These are phyloP conservation scores for Beauveria sp. DNA, from an alignment of 2,329 filamentous ascomycete species.

Conservation along the genomic window DNA sequence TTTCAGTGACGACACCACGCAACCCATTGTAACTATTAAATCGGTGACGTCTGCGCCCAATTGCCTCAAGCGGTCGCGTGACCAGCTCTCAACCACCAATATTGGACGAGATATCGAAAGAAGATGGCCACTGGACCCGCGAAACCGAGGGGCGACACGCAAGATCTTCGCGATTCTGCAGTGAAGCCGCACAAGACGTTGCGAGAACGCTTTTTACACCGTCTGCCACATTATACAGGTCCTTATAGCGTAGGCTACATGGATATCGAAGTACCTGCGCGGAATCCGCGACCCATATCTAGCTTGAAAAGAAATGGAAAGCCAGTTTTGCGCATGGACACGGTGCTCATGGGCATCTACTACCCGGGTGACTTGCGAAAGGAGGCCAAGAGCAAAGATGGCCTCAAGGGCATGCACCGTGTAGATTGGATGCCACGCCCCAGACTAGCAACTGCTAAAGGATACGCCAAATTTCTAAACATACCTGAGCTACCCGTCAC, in stretches of 20 bases:
- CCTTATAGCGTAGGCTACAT: constrained; percentile 62
- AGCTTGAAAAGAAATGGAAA: constrained; percentile 31
- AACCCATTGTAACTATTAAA: background rate
- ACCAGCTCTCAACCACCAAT: background rate
- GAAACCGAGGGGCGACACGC: background rate
- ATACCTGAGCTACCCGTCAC: constrained; percentile 41
- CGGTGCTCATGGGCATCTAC: constrained; percentile 57
- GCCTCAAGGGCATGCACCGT: constrained; percentile 37
- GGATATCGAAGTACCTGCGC: constrained; percentile 56
- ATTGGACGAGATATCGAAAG: background rate
- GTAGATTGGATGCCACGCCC: constrained; percentile 57
- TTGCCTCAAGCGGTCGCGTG: background rate
- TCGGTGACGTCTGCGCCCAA: background rate
- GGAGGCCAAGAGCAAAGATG: constrained; percentile 17
- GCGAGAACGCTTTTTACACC: constrained; percentile 32
- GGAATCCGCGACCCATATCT: constrained; percentile 31
- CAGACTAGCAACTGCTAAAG: constrained; percentile 45
- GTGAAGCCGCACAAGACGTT: constrained; percentile 23
- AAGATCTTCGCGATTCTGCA: constrained; percentile 14
- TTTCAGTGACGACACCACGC: constrained; percentile 1
- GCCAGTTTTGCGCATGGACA: constrained; percentile 37
- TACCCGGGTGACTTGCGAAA: constrained; percentile 46
- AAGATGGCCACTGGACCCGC: background rate
- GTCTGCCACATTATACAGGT: constrained; percentile 54
- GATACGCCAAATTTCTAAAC: constrained; percentile 55